These are phyloP conservation scores for Bremia lactucae DNA, from an alignment of 352 stramenopile genomes.

Conservation along the genomic window DNA sequence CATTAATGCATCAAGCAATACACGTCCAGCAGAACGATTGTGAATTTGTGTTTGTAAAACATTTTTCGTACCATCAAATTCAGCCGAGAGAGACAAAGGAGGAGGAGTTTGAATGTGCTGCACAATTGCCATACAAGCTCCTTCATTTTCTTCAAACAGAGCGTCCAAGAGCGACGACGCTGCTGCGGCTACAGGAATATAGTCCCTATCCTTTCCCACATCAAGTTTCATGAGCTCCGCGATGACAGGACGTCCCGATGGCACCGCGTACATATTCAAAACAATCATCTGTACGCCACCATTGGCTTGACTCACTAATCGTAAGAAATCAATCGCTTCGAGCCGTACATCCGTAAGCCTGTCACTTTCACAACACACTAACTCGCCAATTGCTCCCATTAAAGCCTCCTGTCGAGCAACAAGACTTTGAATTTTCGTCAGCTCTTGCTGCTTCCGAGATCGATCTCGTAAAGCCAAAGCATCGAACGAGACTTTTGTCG, in stretches of 20 bases:
- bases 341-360: constrained; percentile 46
- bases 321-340: constrained; percentile 51
- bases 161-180: constrained; percentile 45
- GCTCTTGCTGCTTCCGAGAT: constrained; percentile 31
- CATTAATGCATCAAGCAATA: constrained; percentile 44
- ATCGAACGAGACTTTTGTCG: constrained; percentile 30
- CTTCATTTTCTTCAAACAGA: constrained; percentile 55
- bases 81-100: constrained; percentile 13
- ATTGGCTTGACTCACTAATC: constrained; percentile 41
- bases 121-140: constrained; percentile 53
- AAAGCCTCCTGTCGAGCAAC: constrained; percentile 45
- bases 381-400: constrained; percentile 52
- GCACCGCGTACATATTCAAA: constrained; percentile 38
- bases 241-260: constrained; percentile 36
- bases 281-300: constrained; percentile 65
- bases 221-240: constrained; percentile 51
- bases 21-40: constrained; percentile 26
- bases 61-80: constrained; percentile 2
- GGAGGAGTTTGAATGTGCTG: constrained; percentile 51
- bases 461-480: constrained; percentile 45
- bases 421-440: constrained; percentile 45
- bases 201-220: constrained; percentile 34
- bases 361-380: constrained; percentile 37
- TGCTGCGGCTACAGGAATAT: constrained; percentile 47
- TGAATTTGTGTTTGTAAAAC: constrained; percentile 8